Conservation (phyloP, 352 stramenopile species). For the Thalassiosira hispida region DNA sequence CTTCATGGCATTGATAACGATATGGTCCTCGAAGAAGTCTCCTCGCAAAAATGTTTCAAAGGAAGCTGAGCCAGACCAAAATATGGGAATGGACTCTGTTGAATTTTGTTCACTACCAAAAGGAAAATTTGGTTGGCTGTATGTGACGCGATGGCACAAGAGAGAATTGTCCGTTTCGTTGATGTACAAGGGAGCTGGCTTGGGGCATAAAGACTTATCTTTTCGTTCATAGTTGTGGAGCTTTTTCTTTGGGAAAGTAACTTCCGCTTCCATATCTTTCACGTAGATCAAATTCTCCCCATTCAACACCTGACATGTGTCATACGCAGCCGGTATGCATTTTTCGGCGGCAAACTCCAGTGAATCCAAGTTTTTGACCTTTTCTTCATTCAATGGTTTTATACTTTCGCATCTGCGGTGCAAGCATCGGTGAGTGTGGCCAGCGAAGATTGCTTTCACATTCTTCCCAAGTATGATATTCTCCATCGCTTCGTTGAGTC, state of each 20-base stretch:
- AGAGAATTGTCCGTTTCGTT: slow-evolving; percentile 62
- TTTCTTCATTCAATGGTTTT: slow-evolving; percentile 46
- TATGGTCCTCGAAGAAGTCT: slow-evolving; percentile 51
- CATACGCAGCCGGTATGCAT: slow-evolving; percentile 56
- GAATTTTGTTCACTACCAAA: slow-evolving; percentile 30
- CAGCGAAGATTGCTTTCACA: slow-evolving; percentile 56
- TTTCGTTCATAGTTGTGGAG: slow-evolving; percentile 44
- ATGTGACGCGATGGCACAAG: slow-evolving; percentile 41
- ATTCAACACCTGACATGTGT: slow-evolving; percentile 51
- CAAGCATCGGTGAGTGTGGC: slow-evolving; percentile 58
- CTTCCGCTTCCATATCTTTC: slow-evolving; percentile 32
- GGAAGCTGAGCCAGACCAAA: slow-evolving; percentile 52
- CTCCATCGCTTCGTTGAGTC: slow-evolving; percentile 54
- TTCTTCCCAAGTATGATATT: slow-evolving; percentile 57
- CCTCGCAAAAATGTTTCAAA: slow-evolving; percentile 61
- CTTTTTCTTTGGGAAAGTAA: slow-evolving; percentile 47
- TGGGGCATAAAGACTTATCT: slow-evolving; percentile 56
- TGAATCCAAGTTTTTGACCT: slow-evolving; percentile 40
- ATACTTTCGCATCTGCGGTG: slow-evolving; percentile 48
- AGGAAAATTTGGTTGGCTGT: slow-evolving; percentile 55
- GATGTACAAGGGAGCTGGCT: slow-evolving; percentile 50
- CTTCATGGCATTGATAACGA: slow-evolving; percentile 54
- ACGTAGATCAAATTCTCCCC: slow-evolving; percentile 56
- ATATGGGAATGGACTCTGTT: slow-evolving; percentile 53
- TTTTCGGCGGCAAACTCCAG: slow-evolving; percentile 36